Evolutionary conservation across 202 grass and related monocot species (phyloP), one percentile per base, ranked within the genome.

Genomic region (Saccharum hybrid): DNA sequence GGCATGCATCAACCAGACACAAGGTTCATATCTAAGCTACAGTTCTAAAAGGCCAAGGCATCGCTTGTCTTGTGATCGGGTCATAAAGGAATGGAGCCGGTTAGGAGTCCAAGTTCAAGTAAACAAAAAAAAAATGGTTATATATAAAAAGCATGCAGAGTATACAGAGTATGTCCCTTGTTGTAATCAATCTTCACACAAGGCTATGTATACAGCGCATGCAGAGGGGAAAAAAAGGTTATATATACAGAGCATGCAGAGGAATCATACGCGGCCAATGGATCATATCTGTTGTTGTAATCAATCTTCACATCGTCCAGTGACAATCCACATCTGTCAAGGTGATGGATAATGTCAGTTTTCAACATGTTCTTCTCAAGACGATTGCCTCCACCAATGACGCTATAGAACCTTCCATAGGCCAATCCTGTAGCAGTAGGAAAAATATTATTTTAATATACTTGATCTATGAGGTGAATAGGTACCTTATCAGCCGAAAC

Each of bases 281-380:
- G 91, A 85, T 26, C 67, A 86, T 87, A 99, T 76, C 66, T 83
- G 83, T 81, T 93, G 82, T 83, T 96, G 67, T 99, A 99, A 72
- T 96, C 91, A 45, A 96, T 83, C 71, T 96, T 99, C 66, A 96
- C 72, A 88, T 96, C 93, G 49, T 92, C 80, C 39, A 78, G 74
- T 63, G 91, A 94, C 68, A 99, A 70, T 62, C 84, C 88, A 83
- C 82, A 89, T 83, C 76, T 89, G 81, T 94, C 93, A 22, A 99
- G 82, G 13, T 79, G 68, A 94, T 96, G 91, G 66, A 96, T 84
- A 73, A 99, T 83, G 77, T 99, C 96, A 61, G 93, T 99, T 85
- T 94, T 96, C 68, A 99, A 86, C 75, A 91, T 90, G 81, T 87
- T 85, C 84, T 75, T 92, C 22, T 86, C 79, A 15, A 92, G 48